Base-by-base conservation (phyloP, 306 rosid species). In the Begonia loranthoides region DNA sequence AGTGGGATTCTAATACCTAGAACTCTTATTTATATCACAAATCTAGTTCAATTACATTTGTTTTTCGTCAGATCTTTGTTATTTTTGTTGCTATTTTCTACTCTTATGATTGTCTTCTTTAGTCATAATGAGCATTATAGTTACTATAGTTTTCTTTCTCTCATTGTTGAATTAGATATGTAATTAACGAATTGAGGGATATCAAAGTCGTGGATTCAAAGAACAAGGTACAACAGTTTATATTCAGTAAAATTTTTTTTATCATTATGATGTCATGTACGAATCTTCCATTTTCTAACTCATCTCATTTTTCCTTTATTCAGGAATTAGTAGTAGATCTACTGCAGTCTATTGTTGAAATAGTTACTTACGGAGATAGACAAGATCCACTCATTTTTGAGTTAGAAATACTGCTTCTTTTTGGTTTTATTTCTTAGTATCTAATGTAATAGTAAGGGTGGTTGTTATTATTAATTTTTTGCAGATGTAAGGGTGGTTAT, bases 271-370 rank as follows among this genome's bases (percentile, higher is more conserved):
- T 39, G 56, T 15, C 15, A 45, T n/a, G 4, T 60, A 5, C 63
- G 10, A 9, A 13, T 12, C 34, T 45, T 44, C 1, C 13, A 33
- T 1, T 4, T 13, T 39, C 15, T 13, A 56, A 49, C 21, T 10
- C 13, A 11, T 50, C 33, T 54, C 24, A 2, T 52, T 55, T 8
- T 60, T 64, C 50, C 6, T 54, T 63, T 17, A 14, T 28, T 9
- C 78, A 87, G 95, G 95, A 87, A 33, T 17, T 73, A 55, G 93
- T 87, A 60, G 51, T 77, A 55, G 95, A 87, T 70, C 72, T 79
- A 40, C 59, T 82, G 71, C 88, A 82, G 73, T 87, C 86, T 63
- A 62, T 78, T 60, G 94, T 78, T 58, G 96, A 87, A 79, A 73
- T 87, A 60, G 84, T 83, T 60, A 83, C 81, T 3, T 87, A 80